Base-by-base conservation (phyloP, 2,329 filamentous ascomycete species). In the Pyricularia grisea region DNA sequence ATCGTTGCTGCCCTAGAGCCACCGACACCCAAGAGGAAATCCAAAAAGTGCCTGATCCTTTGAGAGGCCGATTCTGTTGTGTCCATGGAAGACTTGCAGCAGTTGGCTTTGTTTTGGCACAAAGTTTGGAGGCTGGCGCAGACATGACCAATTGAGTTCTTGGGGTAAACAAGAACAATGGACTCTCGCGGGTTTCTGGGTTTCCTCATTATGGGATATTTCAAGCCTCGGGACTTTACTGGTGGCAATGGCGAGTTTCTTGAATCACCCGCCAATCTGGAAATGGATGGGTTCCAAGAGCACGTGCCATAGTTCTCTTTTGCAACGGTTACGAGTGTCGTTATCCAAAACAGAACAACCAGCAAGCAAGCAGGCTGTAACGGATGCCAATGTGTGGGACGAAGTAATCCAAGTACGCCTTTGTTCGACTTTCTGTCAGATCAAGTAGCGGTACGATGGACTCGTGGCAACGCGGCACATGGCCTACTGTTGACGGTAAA, bases 1-100 rank as follows among this genome's bases (percentile, higher is more conserved):
- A 98, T 98, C 75, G 94, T 98, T 73, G 94, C 94, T 72, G 94
- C 94, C 61, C 85, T 98, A 72, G 94, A 98, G 81, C 94, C 94
- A 63, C 92, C 92, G 27, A 85, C 88, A 70, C 89, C 90, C 68
- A 95, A 94, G 86, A 93, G 92, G 84, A 90, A 87, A 81, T 83
- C 80, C 71, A 85, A 87, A 79, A 90, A 87, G 79, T 94, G 91
- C 80, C 82, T 88, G 73, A 80, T 94, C 78, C 85, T 93, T 77
- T 94, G 82, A 82, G 70, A 42, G 58, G 10, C 58, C 12, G 23
- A 12, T n/a, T n/a, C n/a, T n/a, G 5, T 27, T 25, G 58, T 12
- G 25, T 17, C 58, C 58, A 4, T 61, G n/a, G 7, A 12, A 27
- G 25, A 61, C 58, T 25, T 61, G 58, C 20, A 50, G 23, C 58